Evolutionary conservation across 1,284 basidiomycete species (phyloP).

Genomic region (Garcileccinum viscosum): DNA sequence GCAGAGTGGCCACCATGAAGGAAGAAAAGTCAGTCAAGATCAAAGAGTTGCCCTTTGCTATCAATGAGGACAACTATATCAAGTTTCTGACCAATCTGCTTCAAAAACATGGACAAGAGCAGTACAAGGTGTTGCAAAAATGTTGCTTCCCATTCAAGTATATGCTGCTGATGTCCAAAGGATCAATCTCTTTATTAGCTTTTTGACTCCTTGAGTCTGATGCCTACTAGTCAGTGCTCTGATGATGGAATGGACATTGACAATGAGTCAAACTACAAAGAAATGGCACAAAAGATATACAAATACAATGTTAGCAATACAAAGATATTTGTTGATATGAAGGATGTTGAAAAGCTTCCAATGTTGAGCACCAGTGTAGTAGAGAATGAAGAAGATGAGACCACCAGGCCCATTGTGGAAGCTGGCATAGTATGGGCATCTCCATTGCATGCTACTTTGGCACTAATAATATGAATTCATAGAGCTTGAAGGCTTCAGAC

Average conservation of each 20-base stretch:
- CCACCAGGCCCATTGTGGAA: not conserved
- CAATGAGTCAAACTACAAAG: constrained; percentile 16
- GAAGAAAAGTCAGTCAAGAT: constrained; percentile 1
- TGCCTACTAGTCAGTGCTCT: not conserved
- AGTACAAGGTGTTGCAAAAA: not conserved
- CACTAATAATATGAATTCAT: not conserved
- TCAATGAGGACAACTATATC: constrained; percentile 2
- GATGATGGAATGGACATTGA: constrained; percentile 18
- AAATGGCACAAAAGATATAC: constrained; percentile 19
- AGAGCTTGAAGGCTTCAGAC: not conserved
- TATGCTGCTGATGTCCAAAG: not conserved
- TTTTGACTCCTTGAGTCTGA: not conserved
- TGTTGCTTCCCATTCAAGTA: not conserved
- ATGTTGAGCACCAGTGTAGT: not conserved
- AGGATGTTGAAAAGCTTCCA: not conserved
- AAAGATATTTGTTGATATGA: not conserved
- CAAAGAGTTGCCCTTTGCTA: not conserved
- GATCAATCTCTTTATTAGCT: not conserved
- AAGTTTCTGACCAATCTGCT: not conserved
- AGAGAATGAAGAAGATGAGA: not conserved
- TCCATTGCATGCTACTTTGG: not conserved
- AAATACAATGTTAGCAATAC: not conserved
- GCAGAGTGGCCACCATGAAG: not conserved
- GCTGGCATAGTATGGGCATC: not conserved
- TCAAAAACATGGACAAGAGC: not conserved